Evolutionary conservation across 306 rosid species (phyloP), one percentile per base, ranked within the genome.

Genomic region (Betula pendula): DNA sequence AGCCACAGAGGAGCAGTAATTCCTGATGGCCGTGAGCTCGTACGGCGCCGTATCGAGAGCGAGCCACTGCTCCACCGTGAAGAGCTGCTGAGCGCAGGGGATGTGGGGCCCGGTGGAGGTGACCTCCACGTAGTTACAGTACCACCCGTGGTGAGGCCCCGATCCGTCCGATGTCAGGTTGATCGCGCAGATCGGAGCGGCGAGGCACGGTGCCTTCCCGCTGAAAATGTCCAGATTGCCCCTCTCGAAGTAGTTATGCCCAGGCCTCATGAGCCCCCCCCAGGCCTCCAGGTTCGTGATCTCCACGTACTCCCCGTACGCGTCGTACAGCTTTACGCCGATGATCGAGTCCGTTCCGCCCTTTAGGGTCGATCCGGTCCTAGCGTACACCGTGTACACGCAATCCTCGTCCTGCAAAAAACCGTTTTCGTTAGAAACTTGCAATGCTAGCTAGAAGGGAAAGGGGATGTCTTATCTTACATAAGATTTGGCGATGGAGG

Each of bases 141-240:
- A 94, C 98, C 98, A 94, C 0, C 98, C 98, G 71, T 94, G 98
- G 78, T 89, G 87, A 2, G 80, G 1, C 0, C 96, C 92, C 14
- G 88, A 48, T 0, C 98, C 98, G 79, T 92, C 95, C 1, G 98
- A 92, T 2, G 96, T 92, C 2, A 94, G 85, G 62, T 90, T 94
- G 22, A 90, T 80, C 12, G 86, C 89, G 83, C 98, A 94, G 45
- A 92, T 81, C 8, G 95, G 91, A 9, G 71, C 83, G 17, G 75
- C 13, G 8, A 94, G 77, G 73, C 98, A 92, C 0, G 92, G 92
- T 1, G 85, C 97, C 1, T 87, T 80, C 25, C 93, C 95, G 70
- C 97, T 90, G 77, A 94, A 94, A 71, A 92, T 92, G 81, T 94
- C 97, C 10, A 94, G 87, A 83, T 94, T 92, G 65, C 97, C 92